These are phyloP conservation scores for Colletotrichum sp. DNA, from an alignment of 2,329 filamentous ascomycete genomes.

Conservation along the genomic window DNA sequence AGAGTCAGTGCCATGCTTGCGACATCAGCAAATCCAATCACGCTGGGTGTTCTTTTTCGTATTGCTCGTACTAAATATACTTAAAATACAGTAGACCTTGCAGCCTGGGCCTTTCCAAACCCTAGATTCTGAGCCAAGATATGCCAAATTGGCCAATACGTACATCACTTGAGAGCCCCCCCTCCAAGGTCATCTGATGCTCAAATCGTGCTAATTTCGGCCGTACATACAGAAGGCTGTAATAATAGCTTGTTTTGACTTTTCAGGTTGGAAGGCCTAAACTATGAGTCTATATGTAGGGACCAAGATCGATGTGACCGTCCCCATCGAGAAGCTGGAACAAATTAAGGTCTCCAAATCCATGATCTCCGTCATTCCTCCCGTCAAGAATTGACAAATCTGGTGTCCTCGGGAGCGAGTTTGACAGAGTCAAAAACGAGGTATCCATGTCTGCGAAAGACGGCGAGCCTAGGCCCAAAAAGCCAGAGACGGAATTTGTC, in stretches of 20 bases:
- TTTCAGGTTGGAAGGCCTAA: neutral
- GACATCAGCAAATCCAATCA: neutral
- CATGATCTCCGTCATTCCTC: conserved; percentile 43
- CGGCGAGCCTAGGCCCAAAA: conserved; percentile 32
- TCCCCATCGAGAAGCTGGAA: conserved; percentile 57
- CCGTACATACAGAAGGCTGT: neutral
- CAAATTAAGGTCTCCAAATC: conserved; percentile 50
- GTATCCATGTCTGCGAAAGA: conserved; percentile 40
- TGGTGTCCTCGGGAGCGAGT: conserved; percentile 44
- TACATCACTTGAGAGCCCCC: neutral
- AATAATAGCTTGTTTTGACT: neutral
- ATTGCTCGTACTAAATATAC: neutral
- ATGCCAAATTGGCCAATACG: neutral
- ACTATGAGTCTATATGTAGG: conserved; percentile 32
- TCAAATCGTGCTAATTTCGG: neutral
- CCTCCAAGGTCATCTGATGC: neutral
- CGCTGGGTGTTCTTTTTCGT: neutral
- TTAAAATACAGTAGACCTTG: neutral
- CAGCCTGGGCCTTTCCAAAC: fast-evolving
- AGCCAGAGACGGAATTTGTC: conserved; percentile 5
- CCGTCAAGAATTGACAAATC: conserved; percentile 45
- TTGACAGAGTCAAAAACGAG: conserved; percentile 41
- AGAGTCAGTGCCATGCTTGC: neutral
- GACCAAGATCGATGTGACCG: conserved; percentile 57
- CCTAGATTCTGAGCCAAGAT: neutral